Percentiles rank a stretch among this genome's conserved stretches.
These are phyloP conservation scores for Flaveria robusta DNA, from an alignment of 129 eudicot genomes.

Conservation along the genomic window DNA sequence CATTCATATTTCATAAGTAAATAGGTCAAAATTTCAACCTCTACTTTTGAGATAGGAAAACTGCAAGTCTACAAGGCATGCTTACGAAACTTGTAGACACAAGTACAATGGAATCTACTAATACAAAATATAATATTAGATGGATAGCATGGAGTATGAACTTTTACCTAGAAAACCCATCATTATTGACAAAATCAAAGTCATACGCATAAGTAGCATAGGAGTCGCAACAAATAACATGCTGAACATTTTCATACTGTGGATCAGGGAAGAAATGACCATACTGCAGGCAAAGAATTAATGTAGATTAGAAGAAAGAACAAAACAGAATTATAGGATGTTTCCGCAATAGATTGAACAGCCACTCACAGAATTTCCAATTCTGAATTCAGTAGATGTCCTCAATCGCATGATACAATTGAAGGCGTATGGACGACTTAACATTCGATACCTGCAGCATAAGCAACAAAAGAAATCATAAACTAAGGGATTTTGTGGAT, in stretches of 20 bases:
- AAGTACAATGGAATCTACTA: neutral
- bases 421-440: constrained; percentile 94
- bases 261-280: constrained; percentile 99
- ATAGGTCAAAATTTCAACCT: neutral
- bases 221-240: constrained; percentile 92
- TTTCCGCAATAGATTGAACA: neutral
- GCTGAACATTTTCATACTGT: constrained; percentile 96
- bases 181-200: constrained; percentile 71
- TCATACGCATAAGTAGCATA: constrained; percentile 97
- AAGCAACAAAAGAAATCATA: neutral
- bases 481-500: neutral
- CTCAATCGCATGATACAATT: constrained; percentile 87
- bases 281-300: constrained; percentile 58
- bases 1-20: neutral
- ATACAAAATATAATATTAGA: neutral
- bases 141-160: neutral
- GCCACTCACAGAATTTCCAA: constrained; percentile 78
- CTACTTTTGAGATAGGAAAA: neutral
- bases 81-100: neutral
- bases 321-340: constrained; percentile 4
- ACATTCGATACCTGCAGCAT: constrained; percentile 86
- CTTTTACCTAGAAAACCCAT: constrained; percentile 81
- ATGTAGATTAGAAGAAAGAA: constrained; percentile 22
- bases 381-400: constrained; percentile 83
- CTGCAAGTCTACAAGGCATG: neutral